Evolutionary conservation across 257 asterid genomes (phyloP).

Genomic region (Petunia axillaris): DNA sequence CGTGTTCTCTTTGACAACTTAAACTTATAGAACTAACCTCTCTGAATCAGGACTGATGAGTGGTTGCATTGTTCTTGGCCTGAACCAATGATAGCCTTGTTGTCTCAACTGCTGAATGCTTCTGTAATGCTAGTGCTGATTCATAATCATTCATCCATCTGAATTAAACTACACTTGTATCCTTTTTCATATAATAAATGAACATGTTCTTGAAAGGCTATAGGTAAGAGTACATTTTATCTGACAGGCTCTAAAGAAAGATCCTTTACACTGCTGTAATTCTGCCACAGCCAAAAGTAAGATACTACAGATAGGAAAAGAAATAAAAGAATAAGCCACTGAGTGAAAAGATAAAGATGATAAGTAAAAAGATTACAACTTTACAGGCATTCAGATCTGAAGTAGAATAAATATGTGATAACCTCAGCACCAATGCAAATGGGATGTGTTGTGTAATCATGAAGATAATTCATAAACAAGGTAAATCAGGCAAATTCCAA

Average conservation of each 20-base stretch:
- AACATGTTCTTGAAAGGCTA: slow-evolving; percentile 40
- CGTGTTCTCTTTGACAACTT: too few species aligned
- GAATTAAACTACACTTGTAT: slow-evolving; percentile 59
- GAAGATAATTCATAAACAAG: slow-evolving; percentile 35
- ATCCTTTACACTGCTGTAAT: slow-evolving; percentile 45
- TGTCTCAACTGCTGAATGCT: slow-evolving; percentile 50
- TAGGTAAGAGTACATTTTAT: slow-evolving; percentile 34
- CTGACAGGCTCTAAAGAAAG: slow-evolving; percentile 41
- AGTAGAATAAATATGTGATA: slow-evolving; percentile 36
- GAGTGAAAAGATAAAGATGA: slow-evolving; percentile 48
- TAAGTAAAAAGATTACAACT: slow-evolving; percentile 58
- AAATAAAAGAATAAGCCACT: slow-evolving; percentile 40
- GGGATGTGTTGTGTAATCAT: slow-evolving; percentile 37
- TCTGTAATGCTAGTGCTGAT: slow-evolving; percentile 53
- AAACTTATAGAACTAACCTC: slow-evolving; percentile 62
- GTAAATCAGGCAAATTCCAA: slow-evolving; percentile 38
- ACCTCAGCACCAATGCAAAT: slow-evolving; percentile 36
- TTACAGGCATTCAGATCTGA: slow-evolving; percentile 64
- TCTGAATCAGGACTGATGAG: slow-evolving; percentile 54
- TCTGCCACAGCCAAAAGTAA: slow-evolving; percentile 61
- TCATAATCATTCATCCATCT: slow-evolving; percentile 66
- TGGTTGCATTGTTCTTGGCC: slow-evolving; percentile 64
- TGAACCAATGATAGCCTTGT: slow-evolving; percentile 52
- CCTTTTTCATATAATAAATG: slow-evolving; percentile 37
- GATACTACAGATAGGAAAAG: slow-evolving; percentile 40